phyloP scores from a whole-genome alignment of 2,329 filamentous ascomycete genomes.

The Acephala macrosclerotiorum region DNA sequence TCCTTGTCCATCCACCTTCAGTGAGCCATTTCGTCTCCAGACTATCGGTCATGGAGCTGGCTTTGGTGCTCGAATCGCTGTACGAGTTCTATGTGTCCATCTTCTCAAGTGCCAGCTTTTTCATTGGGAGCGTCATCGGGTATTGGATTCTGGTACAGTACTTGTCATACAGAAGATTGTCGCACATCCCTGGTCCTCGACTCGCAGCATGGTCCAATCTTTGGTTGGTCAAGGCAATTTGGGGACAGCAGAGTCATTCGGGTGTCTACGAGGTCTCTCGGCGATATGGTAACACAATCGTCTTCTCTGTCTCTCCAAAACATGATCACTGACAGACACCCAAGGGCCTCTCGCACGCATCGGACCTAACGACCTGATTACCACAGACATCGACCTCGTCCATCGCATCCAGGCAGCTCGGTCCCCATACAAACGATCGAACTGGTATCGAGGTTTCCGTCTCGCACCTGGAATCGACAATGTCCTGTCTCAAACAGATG shows the following conservation, averaged over 20 bases:
- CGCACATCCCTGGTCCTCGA: conserved; percentile 1
- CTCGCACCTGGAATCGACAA: conserved; percentile 61
- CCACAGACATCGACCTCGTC: conserved; percentile 49
- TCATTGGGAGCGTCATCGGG: background rate
- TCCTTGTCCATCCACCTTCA: background rate
- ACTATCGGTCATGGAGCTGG: conserved; percentile 6
- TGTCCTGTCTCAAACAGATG: conserved; percentile 58
- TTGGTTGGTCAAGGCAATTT: background rate
- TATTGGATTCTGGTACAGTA: background rate
- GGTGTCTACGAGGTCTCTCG: conserved; percentile 2
- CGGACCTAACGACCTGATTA: conserved; percentile 50
- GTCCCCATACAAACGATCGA: conserved; percentile 47
- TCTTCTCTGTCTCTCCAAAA: background rate
- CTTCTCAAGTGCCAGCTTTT: no score
- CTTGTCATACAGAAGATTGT: background rate
- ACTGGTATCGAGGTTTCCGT: conserved; percentile 56
- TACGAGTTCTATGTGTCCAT: background rate
- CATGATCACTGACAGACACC: background rate
- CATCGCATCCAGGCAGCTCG: conserved; percentile 48
- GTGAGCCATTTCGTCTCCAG: background rate
- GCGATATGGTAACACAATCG: background rate
- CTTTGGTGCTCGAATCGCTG: background rate
- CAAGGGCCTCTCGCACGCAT: conserved; percentile 48
- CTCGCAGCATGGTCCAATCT: background rate
- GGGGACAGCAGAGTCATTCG: conserved; percentile 1